A percentile compares a stretch with the other conserved stretches of the same genome.
These are phyloP conservation scores for Dillenia suffruticosa DNA, from an alignment of 164 flowering plant genomes.

Conservation along the genomic window DNA sequence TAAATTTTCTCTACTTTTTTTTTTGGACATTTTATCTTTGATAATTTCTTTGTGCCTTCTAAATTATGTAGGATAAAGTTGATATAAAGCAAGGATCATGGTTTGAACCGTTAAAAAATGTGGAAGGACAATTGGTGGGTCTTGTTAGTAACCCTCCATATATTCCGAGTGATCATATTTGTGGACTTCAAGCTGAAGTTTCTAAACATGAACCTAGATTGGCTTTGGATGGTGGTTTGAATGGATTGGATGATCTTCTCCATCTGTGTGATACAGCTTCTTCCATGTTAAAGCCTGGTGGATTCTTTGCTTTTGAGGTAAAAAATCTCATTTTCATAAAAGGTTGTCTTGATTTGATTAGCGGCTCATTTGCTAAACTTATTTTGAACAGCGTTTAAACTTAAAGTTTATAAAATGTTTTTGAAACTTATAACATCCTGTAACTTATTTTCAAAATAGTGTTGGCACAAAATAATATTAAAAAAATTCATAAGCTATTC, in stretches of 20 bases:
- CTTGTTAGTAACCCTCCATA: slow-evolving; percentile 94
- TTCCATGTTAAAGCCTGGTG: slow-evolving; percentile 68
- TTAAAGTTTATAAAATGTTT: not conserved
- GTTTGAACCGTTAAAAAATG: slow-evolving; percentile 75
- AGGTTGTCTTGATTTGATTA: too few relatives aligned
- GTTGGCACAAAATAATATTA: too few relatives aligned
- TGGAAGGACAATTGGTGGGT: slow-evolving; percentile 62
- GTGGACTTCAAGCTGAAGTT: slow-evolving; percentile 90
- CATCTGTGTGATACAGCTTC: slow-evolving; percentile 61
- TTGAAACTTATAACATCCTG: not conserved
- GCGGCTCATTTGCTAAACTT: too few relatives aligned
- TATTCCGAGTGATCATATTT: slow-evolving; percentile 67
- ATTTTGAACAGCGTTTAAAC: not conserved
- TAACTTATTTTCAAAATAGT: too few relatives aligned
- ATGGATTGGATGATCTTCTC: slow-evolving; percentile 69
- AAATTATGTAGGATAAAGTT: slow-evolving; percentile 40
- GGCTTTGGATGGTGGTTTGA: slow-evolving; percentile 86
- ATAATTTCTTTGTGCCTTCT: too few relatives aligned
- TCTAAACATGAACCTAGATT: slow-evolving; percentile 79
- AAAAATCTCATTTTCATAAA: not conserved
- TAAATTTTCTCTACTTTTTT: too few relatives aligned
- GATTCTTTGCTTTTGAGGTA: slow-evolving; percentile 93
- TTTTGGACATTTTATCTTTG: too few relatives aligned
- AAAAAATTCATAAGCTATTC: too few relatives aligned
- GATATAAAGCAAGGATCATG: slow-evolving; percentile 82